Evolutionary conservation across 345 rosid species (phyloP), one percentile per base, ranked within the genome.

Genomic region (Kandelia obovata): DNA sequence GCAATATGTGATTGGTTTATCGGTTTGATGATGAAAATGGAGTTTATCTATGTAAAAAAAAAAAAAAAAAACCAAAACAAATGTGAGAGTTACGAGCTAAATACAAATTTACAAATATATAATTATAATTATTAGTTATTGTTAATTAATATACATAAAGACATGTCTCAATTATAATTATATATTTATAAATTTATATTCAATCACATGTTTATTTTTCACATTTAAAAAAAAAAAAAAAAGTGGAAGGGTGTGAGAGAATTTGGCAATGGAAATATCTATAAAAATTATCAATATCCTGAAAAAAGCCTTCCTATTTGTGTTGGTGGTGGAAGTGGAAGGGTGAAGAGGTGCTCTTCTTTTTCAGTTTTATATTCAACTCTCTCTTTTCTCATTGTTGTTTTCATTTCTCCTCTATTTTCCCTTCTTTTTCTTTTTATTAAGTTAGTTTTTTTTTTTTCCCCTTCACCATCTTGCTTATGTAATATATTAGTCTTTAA

Each of bases 31-130:
- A 53, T 75, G 79, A 78, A 66, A 66, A 53, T 70, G 61, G 37
- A 77, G 69, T 78, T 80, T 82, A 83, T 69, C 68, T 75, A 71
- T 72, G 79, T 83, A 80, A 80, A 77, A 71, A 76, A 74, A 77
- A 69, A 76, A 74, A 71, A 23, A 69, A 53, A 35, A 52, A 34
- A 57, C 34, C 6, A 28, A 53, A 34, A 57, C 34, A 34, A 34
- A 6, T 6, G 8, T 7, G 37, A 5, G 37, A 1, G 37, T 7
- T 10, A 34, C 37, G 8, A 0, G 6, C 37, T 34, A 7, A 7
- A 34, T 34, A 34, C 8, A 10, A 34, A 1, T 34, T 7, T 7
- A 32, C 8, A 34, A 34, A 34, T 34, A 34, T 34, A 34, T 34
- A 34, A 34, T 34, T 34, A 34, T 34, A 34, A 1, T 34, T 34